Base-by-base conservation (phyloP, 805 yeast genomes). In the Candida dendrica region DNA sequence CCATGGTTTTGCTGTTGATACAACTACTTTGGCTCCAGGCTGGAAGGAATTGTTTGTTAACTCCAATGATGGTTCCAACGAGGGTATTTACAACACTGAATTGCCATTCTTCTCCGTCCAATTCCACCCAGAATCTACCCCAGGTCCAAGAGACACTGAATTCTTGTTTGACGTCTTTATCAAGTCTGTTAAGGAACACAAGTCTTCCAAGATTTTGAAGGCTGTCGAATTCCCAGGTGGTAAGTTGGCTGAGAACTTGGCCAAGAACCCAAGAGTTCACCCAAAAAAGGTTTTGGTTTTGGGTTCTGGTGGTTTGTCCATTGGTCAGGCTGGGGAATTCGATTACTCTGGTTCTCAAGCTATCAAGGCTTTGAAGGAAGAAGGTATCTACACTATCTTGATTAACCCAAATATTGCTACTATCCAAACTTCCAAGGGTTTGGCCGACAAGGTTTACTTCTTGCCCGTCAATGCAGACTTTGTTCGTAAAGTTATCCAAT, bases 301-400 rank as follows among this genome's bases (percentile, higher is more conserved):
- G 58, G 98, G 98, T 58, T 90, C 97, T 40, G 98, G 98, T 72
- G 98, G 98, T 63, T 74, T 93, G 57, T 86, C 96, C 43, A 93
- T 93, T 62, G 98, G 98, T 52, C 98, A 93, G 72, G 98, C 98
- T 49, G 98, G 98, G 67, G 98, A 93, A 69, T 93, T 93, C 60
- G 98, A 93, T 65, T 93, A 93, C 70, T 89, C 97, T 37, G 98
- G 98, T 59, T 88, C 96, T 42, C 98, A 93, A 70, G 98, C 98
- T 45, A 93, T 93, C 68, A 93, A 93, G 69, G 98, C 98, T 37
- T 75, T 93, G 68, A 91, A 88, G 66, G 97, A 93, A 71, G 98
- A 90, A 69, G 96, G 96, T 47, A 93, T 91, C 50, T 88, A 91
- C 74, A 90, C 98, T 43, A 83, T 93, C 52, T 76, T 93, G 59